A percentile compares a stretch with the other conserved stretches of the same genome.
These are phyloP conservation scores for Leucogyrophana mollusca DNA, from an alignment of 768 basidiomycete species.

Conservation along the genomic window DNA sequence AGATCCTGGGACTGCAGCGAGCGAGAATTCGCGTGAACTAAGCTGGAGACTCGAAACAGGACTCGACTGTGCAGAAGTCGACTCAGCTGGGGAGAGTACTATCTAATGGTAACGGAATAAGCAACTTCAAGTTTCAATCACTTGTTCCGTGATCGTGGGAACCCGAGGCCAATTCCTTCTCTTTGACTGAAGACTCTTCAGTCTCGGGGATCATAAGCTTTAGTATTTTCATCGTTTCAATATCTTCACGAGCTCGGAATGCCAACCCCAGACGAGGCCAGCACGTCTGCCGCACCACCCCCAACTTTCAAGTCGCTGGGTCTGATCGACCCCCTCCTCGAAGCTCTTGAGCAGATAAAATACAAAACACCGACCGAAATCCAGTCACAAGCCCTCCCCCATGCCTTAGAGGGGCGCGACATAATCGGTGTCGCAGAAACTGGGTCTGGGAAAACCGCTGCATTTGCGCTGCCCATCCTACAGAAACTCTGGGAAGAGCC, in stretches of 20 bases:
- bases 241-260: slow-evolving; percentile 29
- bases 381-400: slow-evolving; percentile 80
- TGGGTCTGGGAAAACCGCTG: slow-evolving; percentile 96
- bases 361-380: slow-evolving; percentile 91
- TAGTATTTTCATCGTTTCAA: too few species aligned
- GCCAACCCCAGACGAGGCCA: slow-evolving; percentile 66
- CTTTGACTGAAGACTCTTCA: too few species aligned
- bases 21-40: neutral
- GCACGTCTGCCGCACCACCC: slow-evolving; percentile 37
- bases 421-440: slow-evolving; percentile 99
- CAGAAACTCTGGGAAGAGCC: slow-evolving; percentile 98
- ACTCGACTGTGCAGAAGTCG: too few species aligned
- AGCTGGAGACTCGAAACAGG: neutral
- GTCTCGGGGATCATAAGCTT: too few species aligned
- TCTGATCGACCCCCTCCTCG: slow-evolving; percentile 84
- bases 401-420: slow-evolving; percentile 88
- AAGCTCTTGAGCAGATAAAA: slow-evolving; percentile 77
- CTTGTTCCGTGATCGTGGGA: neutral
- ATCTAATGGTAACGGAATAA: too few species aligned
- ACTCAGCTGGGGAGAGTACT: too few species aligned
- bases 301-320: slow-evolving; percentile 81
- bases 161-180: neutral
- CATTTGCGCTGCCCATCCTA: slow-evolving; percentile 93
- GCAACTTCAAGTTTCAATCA: too few species aligned
- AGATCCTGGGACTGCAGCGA: neutral